Conservation (phyloP, 352 stramenopile species). For the Detonula confervacea region DNA sequence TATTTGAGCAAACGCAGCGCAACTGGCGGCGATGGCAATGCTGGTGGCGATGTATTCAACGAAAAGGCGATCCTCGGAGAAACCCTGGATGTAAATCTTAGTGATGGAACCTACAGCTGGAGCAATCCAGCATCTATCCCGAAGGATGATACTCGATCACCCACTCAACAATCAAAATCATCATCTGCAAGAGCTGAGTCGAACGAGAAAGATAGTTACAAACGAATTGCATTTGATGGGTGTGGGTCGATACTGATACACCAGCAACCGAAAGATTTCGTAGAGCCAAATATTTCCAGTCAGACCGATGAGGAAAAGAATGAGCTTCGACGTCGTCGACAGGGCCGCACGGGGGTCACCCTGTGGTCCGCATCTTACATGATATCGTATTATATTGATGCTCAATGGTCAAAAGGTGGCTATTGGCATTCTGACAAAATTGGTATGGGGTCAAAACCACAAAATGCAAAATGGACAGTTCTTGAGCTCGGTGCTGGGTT, state of each 20-base stretch:
- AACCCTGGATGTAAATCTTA: not conserved
- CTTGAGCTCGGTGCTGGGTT: conserved; percentile 40
- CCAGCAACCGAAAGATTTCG: conserved; percentile 9
- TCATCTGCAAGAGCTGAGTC: not conserved
- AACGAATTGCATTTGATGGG: conserved; percentile 28
- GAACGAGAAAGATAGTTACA: conserved; percentile 7
- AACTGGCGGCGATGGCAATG: not conserved
- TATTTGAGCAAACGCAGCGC: not conserved
- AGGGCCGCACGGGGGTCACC: conserved; percentile 28
- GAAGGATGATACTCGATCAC: not conserved
- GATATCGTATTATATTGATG: conserved; percentile 37
- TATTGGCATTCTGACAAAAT: not conserved
- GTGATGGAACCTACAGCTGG: conserved; percentile 30
- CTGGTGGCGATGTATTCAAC: not conserved
- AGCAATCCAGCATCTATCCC: conserved; percentile 13
- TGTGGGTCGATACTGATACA: conserved; percentile 31
- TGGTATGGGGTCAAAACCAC: not conserved
- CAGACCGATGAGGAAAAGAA: not conserved
- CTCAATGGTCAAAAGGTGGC: conserved; percentile 28
- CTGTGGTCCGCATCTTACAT: conserved; percentile 35
- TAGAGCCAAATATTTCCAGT: not conserved
- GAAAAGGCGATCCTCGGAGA: conserved; percentile 5
- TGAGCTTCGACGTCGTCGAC: not conserved
- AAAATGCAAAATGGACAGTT: conserved; percentile 21
- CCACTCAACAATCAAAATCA: not conserved